Conservation (phyloP, 2,329 filamentous ascomycete species). For the Neonectria punicea region DNA sequence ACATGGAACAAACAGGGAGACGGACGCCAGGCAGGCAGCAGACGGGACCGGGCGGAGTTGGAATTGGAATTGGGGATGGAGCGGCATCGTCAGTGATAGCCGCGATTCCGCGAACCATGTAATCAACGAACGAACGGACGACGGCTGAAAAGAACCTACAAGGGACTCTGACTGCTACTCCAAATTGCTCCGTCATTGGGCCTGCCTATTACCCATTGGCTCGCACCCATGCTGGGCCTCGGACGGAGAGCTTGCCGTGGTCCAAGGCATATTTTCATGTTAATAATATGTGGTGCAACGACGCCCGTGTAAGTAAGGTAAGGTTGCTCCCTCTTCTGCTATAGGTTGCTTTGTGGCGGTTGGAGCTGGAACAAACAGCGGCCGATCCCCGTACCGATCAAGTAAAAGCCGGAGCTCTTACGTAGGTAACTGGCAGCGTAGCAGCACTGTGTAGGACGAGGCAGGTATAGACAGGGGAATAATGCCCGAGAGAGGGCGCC, state of each 20-base stretch:
- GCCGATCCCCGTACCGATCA: conserved; percentile 21
- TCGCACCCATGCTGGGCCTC: not conserved
- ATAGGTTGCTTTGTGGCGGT: not conserved
- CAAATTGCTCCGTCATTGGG: not conserved
- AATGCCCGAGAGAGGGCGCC: not conserved
- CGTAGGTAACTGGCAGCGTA: not conserved
- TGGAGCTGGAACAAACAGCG: conserved; percentile 7
- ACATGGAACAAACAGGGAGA: conserved; percentile 4
- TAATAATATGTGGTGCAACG: not conserved
- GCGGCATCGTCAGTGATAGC: not conserved
- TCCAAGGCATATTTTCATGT: not conserved
- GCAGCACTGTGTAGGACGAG: not conserved
- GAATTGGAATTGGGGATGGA: not conserved
- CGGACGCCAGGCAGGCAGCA: not conserved
- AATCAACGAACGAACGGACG: conserved; percentile 12
- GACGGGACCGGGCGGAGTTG: not conserved
- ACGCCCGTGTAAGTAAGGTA: conserved; percentile 13
- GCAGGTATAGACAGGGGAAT: conserved; percentile 5
- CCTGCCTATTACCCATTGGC: too few species aligned
- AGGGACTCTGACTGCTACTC: not conserved
- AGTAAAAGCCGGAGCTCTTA: not conserved
- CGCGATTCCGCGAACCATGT: not conserved
- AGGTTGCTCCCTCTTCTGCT: not conserved
- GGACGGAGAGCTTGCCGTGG: not conserved
- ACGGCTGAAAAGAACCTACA: conserved; percentile 1